Conservation (phyloP, 331 rosid species). For the Pyracantha coccinea region DNA sequence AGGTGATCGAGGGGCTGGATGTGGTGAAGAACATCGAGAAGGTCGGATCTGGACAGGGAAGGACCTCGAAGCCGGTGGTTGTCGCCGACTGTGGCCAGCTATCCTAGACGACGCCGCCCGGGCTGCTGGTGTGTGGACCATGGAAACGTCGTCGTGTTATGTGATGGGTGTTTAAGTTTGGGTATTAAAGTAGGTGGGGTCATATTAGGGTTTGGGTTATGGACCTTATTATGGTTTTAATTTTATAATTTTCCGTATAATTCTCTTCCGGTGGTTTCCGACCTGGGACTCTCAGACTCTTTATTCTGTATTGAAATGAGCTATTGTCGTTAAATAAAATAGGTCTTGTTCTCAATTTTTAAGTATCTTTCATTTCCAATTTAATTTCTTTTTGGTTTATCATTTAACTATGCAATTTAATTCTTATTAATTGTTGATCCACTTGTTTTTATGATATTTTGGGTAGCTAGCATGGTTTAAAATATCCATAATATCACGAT, state of each 20-base stretch:
- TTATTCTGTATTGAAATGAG: neutral
- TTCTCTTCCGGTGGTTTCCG: neutral
- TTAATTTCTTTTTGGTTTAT: too few species aligned
- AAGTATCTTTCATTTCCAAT: too few species aligned
- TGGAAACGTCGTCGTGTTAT: neutral
- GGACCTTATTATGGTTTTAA: neutral
- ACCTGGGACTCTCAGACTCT: conserved; percentile 7
- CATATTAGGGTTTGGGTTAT: neutral
- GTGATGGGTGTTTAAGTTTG: neutral
- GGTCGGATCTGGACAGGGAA: conserved; percentile 65
- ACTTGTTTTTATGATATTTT: too few species aligned
- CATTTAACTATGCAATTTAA: too few species aligned
- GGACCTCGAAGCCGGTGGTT: conserved; percentile 44
- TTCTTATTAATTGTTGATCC: too few species aligned
- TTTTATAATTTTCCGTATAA: neutral
- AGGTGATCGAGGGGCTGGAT: conserved; percentile 58
- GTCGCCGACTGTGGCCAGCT: conserved; percentile 84
- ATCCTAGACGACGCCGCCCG: conserved; percentile 20
- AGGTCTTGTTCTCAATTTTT: neutral
- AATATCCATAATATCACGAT: too few species aligned
- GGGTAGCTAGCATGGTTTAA: too few species aligned
- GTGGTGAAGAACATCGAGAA: conserved; percentile 60
- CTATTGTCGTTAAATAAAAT: conserved; percentile 2
- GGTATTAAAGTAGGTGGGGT: neutral
- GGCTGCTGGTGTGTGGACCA: neutral